Evolutionary conservation across 2,329 filamentous ascomycete genomes (phyloP), one percentile per base, ranked within the genome.

Genomic region (Arthrobotrys megalospora): DNA sequence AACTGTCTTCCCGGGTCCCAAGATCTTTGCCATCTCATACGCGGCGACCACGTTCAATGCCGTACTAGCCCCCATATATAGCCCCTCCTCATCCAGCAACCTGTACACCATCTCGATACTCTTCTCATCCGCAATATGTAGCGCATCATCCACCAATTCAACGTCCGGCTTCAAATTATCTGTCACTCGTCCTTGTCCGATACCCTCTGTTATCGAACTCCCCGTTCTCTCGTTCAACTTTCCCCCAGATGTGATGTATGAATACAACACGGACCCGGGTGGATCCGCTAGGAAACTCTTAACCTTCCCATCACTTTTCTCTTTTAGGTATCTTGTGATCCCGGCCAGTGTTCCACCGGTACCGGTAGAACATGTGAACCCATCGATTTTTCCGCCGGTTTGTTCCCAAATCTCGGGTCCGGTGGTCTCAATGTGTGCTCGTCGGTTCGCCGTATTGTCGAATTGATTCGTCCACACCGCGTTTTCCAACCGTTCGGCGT

Each of bases 391-490:
- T 41, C 96, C 95, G 1, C 84, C 86, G 0, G 96, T 98, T 87
- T 99, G 96, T 32, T 90, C 87, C 96, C 96, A 99, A 83, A 99
- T 97, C 86, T 99, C 96, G 0, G 96, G 96, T 0, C 96, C 96
- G 0, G 96, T 99, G 1, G 95, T 98, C 87, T 97, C 95, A 81
- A 98, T 91, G 84, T 99, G 96, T 58, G 96, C 96, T 83, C 92
- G 91, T 65, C 96, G 89, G 85, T 99, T 99, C 66, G 96, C 96
- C 65, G 88, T 90, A 86, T 99, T 99, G 85, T 99, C 96, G 86
- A 99, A 99, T 86, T 99, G 96, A 85, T 99, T 96, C 52, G 96
- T 99, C 96, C 96, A 99, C 12, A 98, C 94, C 7, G 95, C 94
- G 82, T 96, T 96, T 14, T 52, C 68, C 48, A 73, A 50, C 28